A percentile compares a stretch with the other conserved stretches of the same genome.
Conservation (phyloP, 2,329 filamentous ascomycete genomes). For the Myriangium duriaei region DNA sequence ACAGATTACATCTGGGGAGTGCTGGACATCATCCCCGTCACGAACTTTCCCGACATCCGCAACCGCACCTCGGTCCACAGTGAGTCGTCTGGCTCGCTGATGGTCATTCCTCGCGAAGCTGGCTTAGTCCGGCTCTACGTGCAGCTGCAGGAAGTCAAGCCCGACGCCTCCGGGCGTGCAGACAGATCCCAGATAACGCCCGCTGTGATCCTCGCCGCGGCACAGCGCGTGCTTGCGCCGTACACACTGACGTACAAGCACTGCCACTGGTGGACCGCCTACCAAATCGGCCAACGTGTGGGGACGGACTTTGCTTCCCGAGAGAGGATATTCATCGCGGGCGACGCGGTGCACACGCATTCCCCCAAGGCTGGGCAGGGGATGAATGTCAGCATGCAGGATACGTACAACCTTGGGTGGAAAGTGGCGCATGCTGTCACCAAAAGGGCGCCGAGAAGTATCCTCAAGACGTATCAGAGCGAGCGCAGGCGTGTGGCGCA, state of each 20-base stretch:
- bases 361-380: constrained; percentile 55
- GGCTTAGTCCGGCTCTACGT: constrained; percentile 24
- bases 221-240: constrained; percentile 51
- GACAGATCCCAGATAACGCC: constrained; percentile 52
- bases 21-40: constrained; percentile 18
- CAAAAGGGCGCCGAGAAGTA: constrained; percentile 17
- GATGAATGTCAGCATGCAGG: constrained; percentile 63
- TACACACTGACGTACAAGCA: constrained; percentile 54
- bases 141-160: constrained; percentile 28
- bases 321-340: constrained; percentile 55
- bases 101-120: constrained; percentile 53
- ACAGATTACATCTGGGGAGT: constrained; percentile 21
- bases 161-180: constrained; percentile 32
- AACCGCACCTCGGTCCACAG: constrained; percentile 41
- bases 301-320: constrained; percentile 43
- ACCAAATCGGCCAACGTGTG: constrained; percentile 40
- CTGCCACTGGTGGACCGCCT: constrained; percentile 56
- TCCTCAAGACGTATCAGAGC: constrained; percentile 15
- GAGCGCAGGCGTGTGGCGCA: constrained; percentile 30
- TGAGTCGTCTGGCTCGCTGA: constrained; percentile 56
- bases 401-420: constrained; percentile 48
- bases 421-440: constrained; percentile 41
- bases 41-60: constrained; percentile 43
- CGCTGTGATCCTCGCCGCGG: constrained; percentile 48
- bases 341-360: constrained; percentile 47